A percentile compares a stretch with the other conserved stretches of the same genome.
Evolutionary conservation across 352 stramenopile species (phyloP).

Genomic region (Pythium utonaiense): DNA sequence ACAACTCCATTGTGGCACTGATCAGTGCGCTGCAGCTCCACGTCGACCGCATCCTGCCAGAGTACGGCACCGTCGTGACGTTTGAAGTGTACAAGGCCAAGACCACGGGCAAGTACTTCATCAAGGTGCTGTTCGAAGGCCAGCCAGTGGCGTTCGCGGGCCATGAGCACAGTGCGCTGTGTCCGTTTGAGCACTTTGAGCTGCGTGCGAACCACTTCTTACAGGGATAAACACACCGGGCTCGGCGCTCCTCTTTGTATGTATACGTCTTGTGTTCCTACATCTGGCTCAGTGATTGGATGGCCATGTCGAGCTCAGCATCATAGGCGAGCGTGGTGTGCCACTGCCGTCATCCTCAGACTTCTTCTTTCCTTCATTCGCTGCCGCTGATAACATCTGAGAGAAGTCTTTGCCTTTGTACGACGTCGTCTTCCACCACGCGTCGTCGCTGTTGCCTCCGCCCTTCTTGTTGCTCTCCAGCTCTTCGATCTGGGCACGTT

Average conservation of each 20-base stretch:
- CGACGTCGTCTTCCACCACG: conserved; percentile 64
- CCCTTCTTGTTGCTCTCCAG: conserved; percentile 2
- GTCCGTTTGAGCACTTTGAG: conserved; percentile 67
- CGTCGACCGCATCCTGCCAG: conserved; percentile 44
- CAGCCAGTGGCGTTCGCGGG: conserved; percentile 36
- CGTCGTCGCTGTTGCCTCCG: conserved; percentile 23
- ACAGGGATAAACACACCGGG: conserved; percentile 1
- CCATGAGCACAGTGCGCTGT: conserved; percentile 43
- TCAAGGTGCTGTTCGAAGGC: conserved; percentile 55
- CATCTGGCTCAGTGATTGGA: no score
- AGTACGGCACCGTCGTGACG: conserved; percentile 68
- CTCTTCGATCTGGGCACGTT: conserved; percentile 21
- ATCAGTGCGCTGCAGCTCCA: conserved; percentile 61
- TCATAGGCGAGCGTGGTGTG: conserved; percentile 20
- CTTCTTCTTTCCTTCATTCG: conserved; percentile 17
- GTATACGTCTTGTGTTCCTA: no score
- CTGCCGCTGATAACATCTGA: conserved; percentile 23
- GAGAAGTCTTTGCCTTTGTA: conserved; percentile 78
- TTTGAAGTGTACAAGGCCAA: conserved; percentile 63
- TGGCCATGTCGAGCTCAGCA: conserved; percentile 25
- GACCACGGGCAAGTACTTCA: conserved; percentile 35
- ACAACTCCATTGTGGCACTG: conserved; percentile 80
- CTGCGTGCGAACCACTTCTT: conserved; percentile 49
- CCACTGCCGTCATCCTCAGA: conserved; percentile 12
- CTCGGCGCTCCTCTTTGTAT: neutral